Evolutionary conservation across 208 protist genomes (phyloP).

Genomic region (Crithidia brevicula): DNA sequence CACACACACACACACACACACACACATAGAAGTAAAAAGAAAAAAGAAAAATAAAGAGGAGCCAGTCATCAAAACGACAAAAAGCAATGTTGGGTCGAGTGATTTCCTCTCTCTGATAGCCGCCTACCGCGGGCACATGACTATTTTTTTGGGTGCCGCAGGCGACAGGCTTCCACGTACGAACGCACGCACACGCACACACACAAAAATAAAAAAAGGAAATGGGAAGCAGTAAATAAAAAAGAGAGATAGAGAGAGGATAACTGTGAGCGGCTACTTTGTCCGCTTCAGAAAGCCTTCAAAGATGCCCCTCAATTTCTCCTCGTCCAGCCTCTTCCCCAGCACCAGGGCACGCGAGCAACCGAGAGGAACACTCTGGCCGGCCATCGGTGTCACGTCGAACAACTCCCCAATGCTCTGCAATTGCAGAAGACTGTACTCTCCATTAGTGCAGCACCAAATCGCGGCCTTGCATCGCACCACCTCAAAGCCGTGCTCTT

Average conservation of each 20-base stretch:
- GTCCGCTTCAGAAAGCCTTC: constrained; percentile 60
- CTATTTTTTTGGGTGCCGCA: too few species aligned
- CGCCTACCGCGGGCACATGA: too few species aligned
- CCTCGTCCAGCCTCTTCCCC: constrained; percentile 65
- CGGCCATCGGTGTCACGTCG: constrained; percentile 83
- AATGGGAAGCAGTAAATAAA: constrained; percentile 9
- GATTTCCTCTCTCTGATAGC: too few species aligned
- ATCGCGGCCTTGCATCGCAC: constrained; percentile 91
- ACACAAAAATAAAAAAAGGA: too few species aligned
- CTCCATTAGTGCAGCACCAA: constrained; percentile 53
- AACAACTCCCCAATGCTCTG: constrained; percentile 89
- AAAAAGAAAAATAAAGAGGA: too few species aligned
- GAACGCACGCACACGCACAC: too few species aligned
- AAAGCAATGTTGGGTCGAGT: too few species aligned
- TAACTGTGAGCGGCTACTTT: constrained; percentile 2
- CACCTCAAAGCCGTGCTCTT: constrained; percentile 78
- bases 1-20: too few species aligned
- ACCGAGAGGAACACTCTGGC: constrained; percentile 65
- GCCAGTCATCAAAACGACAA: too few species aligned
- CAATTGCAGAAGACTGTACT: constrained; percentile 74
- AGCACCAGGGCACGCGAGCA: constrained; percentile 78
- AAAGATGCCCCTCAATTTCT: constrained; percentile 70
- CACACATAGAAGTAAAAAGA: too few species aligned
- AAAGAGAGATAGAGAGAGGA: constrained; percentile 1
- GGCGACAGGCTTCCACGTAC: too few species aligned